Conservation (phyloP, 345 rosid species). For the Syzygium aromaticum region DNA sequence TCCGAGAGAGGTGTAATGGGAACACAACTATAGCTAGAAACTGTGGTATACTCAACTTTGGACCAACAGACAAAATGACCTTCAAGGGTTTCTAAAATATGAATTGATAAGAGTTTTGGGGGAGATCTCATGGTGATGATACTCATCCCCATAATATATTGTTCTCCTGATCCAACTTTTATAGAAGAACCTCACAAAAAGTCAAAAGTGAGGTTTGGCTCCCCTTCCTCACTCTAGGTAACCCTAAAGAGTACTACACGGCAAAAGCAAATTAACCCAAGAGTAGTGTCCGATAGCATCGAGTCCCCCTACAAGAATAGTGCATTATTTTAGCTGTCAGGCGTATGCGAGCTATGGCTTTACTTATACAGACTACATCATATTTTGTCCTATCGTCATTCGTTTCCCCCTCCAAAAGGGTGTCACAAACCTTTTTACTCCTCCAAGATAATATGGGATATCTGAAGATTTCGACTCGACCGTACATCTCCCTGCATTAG, state of each 20-base stretch:
- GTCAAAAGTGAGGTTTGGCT: background rate
- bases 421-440: background rate
- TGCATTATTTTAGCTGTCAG: background rate
- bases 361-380: background rate
- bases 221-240: background rate
- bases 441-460: rapidly evolving
- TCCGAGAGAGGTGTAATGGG: background rate
- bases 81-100: background rate
- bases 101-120: background rate
- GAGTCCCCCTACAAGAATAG: background rate
- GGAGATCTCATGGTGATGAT: background rate
- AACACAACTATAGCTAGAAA: background rate
- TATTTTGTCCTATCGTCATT: background rate
- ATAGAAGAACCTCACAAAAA: background rate
- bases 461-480: background rate
- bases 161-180: background rate
- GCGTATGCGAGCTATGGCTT: background rate
- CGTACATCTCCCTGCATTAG: background rate
- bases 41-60: background rate
- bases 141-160: background rate
- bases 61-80: background rate
- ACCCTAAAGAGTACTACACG: background rate
- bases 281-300: background rate
- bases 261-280: background rate
- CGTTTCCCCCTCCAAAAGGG: background rate